Conservation (phyloP, 2,329 filamentous ascomycete species). For the Pyrenophora graminea region DNA sequence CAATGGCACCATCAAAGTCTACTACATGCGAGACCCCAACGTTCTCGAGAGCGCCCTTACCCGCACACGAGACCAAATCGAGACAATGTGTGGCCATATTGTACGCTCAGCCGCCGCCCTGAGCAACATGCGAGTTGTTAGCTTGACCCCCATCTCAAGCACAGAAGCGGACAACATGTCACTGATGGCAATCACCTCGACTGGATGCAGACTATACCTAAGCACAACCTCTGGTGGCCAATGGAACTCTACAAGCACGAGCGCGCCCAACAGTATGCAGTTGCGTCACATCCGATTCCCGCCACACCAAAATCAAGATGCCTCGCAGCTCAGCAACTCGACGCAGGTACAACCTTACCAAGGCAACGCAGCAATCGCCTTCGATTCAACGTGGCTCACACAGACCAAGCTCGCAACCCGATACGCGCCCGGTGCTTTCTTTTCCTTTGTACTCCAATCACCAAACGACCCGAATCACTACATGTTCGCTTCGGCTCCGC, state of each 20-base stretch:
- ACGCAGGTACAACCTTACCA: conserved; percentile 40
- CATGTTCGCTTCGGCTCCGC: conserved; percentile 84
- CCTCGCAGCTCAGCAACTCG: conserved; percentile 26
- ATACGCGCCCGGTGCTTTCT: conserved; percentile 87
- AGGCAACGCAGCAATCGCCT: conserved; percentile 29
- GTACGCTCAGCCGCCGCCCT: conserved; percentile 72
- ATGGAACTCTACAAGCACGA: conserved; percentile 64
- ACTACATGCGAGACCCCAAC: conserved; percentile 73
- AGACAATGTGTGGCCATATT: conserved; percentile 81
- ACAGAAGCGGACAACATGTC: conserved; percentile 81
- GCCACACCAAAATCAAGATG: conserved; percentile 54
- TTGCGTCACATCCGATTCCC: conserved; percentile 97
- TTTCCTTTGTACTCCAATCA: conserved; percentile 76
- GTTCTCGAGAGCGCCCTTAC: conserved; percentile 60
- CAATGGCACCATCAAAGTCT: conserved; percentile 85
- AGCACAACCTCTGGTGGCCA: conserved; percentile 78
- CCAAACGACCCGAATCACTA: conserved; percentile 63
- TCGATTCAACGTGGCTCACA: conserved; percentile 34
- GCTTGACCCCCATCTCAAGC: conserved; percentile 81
- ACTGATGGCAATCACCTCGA: conserved; percentile 86
- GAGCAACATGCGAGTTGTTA: conserved; percentile 71
- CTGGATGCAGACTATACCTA: conserved; percentile 88
- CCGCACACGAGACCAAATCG: conserved; percentile 57
- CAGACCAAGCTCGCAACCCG: conserved; percentile 56
- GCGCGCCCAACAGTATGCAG: conserved; percentile 90